Percentiles rank a stretch among this genome's conserved stretches.
phyloP scores from a whole-genome alignment of 805 yeast genomes.

The Wickerhamomyces silvicola region DNA sequence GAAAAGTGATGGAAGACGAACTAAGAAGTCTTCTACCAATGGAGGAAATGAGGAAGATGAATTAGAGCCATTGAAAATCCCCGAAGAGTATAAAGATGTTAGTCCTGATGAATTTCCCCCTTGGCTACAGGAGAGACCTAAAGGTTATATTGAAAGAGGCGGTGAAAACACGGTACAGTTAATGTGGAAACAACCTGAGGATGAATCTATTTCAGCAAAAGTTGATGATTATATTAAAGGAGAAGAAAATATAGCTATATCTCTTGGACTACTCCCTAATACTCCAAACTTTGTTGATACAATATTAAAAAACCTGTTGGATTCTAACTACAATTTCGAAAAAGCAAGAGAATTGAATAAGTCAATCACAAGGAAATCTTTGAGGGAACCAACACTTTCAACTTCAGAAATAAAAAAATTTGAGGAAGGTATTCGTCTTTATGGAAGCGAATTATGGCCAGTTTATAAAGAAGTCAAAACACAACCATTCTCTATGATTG shows the following conservation, averaged over 20 bases:
- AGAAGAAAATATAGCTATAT: constrained; percentile 52
- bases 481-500: constrained; percentile 72
- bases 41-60: constrained; percentile 17
- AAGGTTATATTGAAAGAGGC: constrained; percentile 82
- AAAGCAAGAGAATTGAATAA: constrained; percentile 42
- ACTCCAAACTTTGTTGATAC: constrained; percentile 84
- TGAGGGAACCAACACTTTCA: constrained; percentile 74
- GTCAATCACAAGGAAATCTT: constrained; percentile 44
- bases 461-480: constrained; percentile 67
- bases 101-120: constrained; percentile 48
- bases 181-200: constrained; percentile 53
- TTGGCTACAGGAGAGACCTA: constrained; percentile 76
- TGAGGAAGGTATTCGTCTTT: constrained; percentile 64
- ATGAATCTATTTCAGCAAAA: constrained; percentile 18
- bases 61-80: constrained; percentile 31
- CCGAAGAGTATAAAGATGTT: constrained; percentile 36
- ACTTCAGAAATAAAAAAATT: constrained; percentile 58
- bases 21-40: constrained; percentile 5
- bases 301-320: constrained; percentile 49
- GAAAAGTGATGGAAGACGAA: constrained; percentile 20
- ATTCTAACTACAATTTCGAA: constrained; percentile 41
- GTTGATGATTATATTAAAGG: constrained; percentile 49
- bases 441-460: constrained; percentile 75
- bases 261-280: constrained; percentile 46
- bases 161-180: constrained; percentile 57